Evolutionary conservation across 345 rosid genomes (phyloP).

Genomic region (Nasturtium officinale): DNA sequence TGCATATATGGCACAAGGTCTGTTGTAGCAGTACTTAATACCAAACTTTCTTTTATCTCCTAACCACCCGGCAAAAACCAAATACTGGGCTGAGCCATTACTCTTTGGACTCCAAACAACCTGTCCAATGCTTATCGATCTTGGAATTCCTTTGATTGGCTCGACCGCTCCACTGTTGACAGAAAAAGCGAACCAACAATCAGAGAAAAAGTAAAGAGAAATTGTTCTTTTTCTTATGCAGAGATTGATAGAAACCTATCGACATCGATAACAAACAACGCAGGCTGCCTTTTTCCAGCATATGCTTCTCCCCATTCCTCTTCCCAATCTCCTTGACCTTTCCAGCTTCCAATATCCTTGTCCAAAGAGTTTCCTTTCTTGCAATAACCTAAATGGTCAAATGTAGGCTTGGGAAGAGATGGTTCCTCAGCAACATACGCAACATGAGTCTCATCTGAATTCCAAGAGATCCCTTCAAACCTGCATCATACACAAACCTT

Average conservation of each 20-base stretch:
- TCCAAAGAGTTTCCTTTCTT: conserved; percentile 55
- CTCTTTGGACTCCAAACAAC: conserved; percentile 84
- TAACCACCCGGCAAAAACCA: conserved; percentile 92
- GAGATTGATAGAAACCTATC: conserved; percentile 53
- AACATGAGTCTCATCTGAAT: conserved; percentile 67
- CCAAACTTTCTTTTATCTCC: conserved; percentile 81
- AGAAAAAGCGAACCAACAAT: conserved; percentile 6
- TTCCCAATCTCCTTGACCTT: conserved; percentile 96
- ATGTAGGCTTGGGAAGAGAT: conserved; percentile 62
- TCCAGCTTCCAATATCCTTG: conserved; percentile 75
- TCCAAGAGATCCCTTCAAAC: conserved; percentile 99
- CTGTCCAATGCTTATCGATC: conserved; percentile 81
- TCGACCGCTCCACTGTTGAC: conserved; percentile 69
- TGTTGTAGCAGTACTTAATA: conserved; percentile 80
- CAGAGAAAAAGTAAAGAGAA: conserved; percentile 11
- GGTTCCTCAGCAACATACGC: conserved; percentile 91
- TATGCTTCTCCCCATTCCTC: conserved; percentile 98
- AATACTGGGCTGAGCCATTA: conserved; percentile 51
- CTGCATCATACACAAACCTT: conserved; percentile 42
- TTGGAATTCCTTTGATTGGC: conserved; percentile 67
- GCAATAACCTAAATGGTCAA: conserved; percentile 56
- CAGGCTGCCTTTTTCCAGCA: conserved; percentile 82
- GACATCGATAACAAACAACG: conserved; percentile 63
- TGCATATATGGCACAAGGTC: conserved; percentile 79
- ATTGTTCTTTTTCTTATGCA: background rate